A percentile compares a stretch with the other conserved stretches of the same genome.
Conservation (phyloP, 139 green algal species). For the Chlamydomonas urium region DNA sequence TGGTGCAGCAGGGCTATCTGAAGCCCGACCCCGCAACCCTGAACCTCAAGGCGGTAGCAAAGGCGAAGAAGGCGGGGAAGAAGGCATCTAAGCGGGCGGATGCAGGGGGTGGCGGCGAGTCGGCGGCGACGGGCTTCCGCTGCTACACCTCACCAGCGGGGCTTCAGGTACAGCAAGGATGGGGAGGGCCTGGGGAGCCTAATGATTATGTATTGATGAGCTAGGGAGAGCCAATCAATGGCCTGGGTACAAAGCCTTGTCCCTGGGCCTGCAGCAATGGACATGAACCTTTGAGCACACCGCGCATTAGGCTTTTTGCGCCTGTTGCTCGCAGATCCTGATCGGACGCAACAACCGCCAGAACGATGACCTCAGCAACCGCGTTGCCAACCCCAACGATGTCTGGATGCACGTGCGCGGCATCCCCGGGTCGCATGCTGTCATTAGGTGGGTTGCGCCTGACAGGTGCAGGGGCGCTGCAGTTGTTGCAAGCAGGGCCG, state of each 20-base stretch:
- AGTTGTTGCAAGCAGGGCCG: no score
- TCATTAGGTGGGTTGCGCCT: conserved; percentile 34
- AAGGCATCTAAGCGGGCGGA: neutral
- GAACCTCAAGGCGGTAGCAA: conserved; percentile 57
- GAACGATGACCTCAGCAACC: conserved; percentile 75
- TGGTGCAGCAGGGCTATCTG: conserved; percentile 60
- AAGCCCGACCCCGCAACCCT: conserved; percentile 56
- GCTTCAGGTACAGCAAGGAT: conserved; percentile 30
- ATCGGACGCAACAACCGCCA: conserved; percentile 82
- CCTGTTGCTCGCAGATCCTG: conserved; percentile 23
- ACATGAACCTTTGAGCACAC: no score
- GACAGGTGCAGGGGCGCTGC: no score
- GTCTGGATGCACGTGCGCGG: conserved; percentile 84
- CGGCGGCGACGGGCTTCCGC: conserved; percentile 38
- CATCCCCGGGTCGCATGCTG: conserved; percentile 55
- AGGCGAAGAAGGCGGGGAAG: conserved; percentile 45
- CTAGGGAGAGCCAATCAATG: no score
- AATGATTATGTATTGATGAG: no score
- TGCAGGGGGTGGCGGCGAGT: neutral
- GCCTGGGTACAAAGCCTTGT: no score
- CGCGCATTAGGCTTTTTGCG: no score
- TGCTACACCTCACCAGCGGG: conserved; percentile 59
- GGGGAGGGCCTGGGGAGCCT: no score
- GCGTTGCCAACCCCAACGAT: conserved; percentile 58
- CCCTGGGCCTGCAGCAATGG: no score